Conservation (phyloP, 352 stramenopile genomes). For the Phytophthora brassicae region DNA sequence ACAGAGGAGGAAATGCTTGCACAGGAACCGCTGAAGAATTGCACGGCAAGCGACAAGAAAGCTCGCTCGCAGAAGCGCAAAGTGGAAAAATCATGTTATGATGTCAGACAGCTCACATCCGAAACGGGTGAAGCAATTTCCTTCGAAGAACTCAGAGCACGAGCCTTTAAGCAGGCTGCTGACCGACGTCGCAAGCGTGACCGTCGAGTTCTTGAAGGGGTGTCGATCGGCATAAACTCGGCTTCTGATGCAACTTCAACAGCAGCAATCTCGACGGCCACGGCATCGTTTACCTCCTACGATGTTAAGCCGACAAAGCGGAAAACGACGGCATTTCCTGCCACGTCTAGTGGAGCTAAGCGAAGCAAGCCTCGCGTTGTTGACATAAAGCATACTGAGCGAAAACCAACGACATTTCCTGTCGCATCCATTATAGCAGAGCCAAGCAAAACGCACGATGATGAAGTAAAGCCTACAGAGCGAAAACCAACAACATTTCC, state of each 20-base stretch:
- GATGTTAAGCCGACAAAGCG: conserved; percentile 8
- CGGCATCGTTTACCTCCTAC: conserved; percentile 3
- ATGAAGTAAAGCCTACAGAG: conserved; percentile 9
- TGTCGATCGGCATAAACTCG: conserved; percentile 24
- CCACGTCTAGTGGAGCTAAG: background rate
- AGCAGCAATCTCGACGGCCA: background rate
- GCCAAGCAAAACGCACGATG: conserved; percentile 27
- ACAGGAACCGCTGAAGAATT: conserved; percentile 82
- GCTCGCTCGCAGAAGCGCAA: conserved; percentile 17
- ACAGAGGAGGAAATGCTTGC: conserved; percentile 80
- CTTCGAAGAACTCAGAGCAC: conserved; percentile 82
- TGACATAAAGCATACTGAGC: conserved; percentile 10
- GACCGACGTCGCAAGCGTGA: conserved; percentile 17
- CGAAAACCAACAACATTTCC: conserved; percentile 5
- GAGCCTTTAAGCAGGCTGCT: conserved; percentile 20
- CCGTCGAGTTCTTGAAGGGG: conserved; percentile 24
- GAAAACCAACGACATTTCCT: conserved; percentile 2
- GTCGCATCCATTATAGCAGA: background rate
- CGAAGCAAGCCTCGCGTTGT: conserved; percentile 31
- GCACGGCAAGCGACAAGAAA: conserved; percentile 35
- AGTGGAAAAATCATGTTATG: conserved; percentile 36
- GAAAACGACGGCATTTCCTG: conserved; percentile 1
- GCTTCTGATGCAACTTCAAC: conserved; percentile 12
- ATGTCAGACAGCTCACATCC: conserved; percentile 47
- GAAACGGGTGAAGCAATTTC: conserved; percentile 52